Evolutionary conservation across 2,329 filamentous ascomycete species (phyloP), one percentile per base, ranked within the genome.

Genomic region (Fusarium foetens): DNA sequence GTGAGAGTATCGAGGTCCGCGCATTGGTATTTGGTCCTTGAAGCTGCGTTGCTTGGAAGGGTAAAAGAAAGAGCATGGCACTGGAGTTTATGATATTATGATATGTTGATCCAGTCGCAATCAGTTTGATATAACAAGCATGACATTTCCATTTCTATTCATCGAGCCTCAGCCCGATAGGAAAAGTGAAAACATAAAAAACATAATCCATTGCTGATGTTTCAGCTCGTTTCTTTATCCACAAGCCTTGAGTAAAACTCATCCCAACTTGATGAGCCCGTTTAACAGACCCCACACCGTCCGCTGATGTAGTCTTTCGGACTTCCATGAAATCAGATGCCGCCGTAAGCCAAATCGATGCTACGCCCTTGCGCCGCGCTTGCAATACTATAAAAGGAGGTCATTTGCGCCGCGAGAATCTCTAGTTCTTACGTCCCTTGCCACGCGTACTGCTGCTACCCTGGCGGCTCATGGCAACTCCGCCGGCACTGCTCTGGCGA

Each of bases 1-100:
- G 94, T 72, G 93, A 97, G 85, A 97, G 94, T 79, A 97, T 98
- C 79, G 95, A 98, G 81, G 93, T 97, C 21, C 87, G 95, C 75
- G 91, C 93, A 39, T 84, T 97, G 80, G 92, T 97, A 0, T 97
- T 97, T 86, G 93, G 92, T 1, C 84, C 86, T 19, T 88, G 71
- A 83, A 23, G 16, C 19, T 36, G 10, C 27, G 33, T 42, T 31
- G 31, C 25, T 19, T 17, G n/a, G 21, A 21, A 19, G 33, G 33
- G 12, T 4, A 23, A 45, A 21, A 36, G 23, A 17, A 48, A 41
- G 14, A 41, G 14, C 11, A 42, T 13, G 38, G 31, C 49, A 38
- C 29, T 41, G 11, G 9, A 25, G 23, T 43, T 25, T 46, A 38
- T 38, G 25, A 54, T 42, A 21, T 45, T 10, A 64, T 52, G n/a